phyloP scores from a whole-genome alignment of 148 eudicot genomes.

The Amaranthus palmeri region DNA sequence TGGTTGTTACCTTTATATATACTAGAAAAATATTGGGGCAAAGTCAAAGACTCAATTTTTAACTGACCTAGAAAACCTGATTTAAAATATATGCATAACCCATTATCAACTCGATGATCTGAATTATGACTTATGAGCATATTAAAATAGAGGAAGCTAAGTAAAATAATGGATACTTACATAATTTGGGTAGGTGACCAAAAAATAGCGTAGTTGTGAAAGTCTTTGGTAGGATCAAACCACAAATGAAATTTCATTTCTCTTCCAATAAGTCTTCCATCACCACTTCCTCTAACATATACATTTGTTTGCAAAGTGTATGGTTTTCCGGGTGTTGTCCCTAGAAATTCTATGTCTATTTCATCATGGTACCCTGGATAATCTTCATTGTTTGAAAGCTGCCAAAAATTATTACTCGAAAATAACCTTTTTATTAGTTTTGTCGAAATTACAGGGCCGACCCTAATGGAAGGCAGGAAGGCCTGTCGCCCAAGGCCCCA shows the following conservation, averaged over 20 bases:
- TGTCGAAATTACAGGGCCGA: no score
- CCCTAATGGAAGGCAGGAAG: no score
- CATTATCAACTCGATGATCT: no score
- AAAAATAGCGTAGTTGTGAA: constrained; percentile 82
- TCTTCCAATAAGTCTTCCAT: constrained; percentile 80
- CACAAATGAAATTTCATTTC: constrained; percentile 83
- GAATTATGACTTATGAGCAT: no score
- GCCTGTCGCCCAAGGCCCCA: no score
- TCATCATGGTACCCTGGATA: constrained; percentile 92
- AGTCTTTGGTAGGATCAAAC: constrained; percentile 86
- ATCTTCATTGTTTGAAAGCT: constrained; percentile 85
- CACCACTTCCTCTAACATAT: constrained; percentile 84
- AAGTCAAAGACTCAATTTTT: no score
- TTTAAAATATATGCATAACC: no score
- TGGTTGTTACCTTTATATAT: no score
- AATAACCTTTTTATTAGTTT: neutral
- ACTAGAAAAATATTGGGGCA: no score
- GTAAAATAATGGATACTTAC: constrained; percentile 32
- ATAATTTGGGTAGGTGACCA: constrained; percentile 74
- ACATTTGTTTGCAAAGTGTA: constrained; percentile 82
- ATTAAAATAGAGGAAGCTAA: no score
- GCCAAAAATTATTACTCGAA: constrained; percentile 15
- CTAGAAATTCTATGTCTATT: constrained; percentile 85
- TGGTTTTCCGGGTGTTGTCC: constrained; percentile 83
- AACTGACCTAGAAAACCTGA: no score